A percentile compares a stretch with the other conserved stretches of the same genome.
These are phyloP conservation scores for Astrocystis sublimbata DNA, from an alignment of 495 filamentous ascomycete species.

Conservation along the genomic window DNA sequence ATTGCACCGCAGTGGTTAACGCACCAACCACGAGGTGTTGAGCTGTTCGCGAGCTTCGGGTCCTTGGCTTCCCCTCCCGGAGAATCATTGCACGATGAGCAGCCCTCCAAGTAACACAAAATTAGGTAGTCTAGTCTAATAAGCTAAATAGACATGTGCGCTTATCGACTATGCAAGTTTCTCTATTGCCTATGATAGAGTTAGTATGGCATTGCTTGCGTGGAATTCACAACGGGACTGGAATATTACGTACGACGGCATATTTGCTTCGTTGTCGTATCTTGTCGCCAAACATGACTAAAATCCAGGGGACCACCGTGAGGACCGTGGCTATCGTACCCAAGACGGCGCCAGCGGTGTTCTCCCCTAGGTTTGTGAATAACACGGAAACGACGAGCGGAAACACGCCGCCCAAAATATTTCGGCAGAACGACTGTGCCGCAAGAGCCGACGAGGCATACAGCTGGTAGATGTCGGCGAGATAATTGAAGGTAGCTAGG, in stretches of 20 bases:
- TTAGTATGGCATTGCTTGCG: not conserved
- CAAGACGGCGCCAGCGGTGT: conserved; percentile 72
- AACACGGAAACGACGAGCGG: conserved; percentile 73
- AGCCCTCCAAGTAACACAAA: no score
- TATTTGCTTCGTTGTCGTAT: conserved; percentile 80
- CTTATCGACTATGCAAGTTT: not conserved
- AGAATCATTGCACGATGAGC: no score
- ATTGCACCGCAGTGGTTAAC: no score
- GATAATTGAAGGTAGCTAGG: conserved; percentile 89
- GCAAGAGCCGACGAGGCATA: conserved; percentile 87
- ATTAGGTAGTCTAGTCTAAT: not conserved
- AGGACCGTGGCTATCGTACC: conserved; percentile 71
- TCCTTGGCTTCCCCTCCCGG: no score
- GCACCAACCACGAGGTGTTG: no score
- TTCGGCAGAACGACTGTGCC: conserved; percentile 81
- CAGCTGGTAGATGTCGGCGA: conserved; percentile 85
- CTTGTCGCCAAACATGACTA: conserved; percentile 76
- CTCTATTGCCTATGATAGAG: conserved; percentile 4
- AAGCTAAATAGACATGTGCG: not conserved
- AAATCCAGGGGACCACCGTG: conserved; percentile 80
- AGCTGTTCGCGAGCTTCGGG: no score
- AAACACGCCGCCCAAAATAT: conserved; percentile 81
- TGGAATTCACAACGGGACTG: not conserved
- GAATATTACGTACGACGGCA: conserved; percentile 48
- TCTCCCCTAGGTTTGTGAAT: conserved; percentile 70